Conservation (phyloP, 768 basidiomycete species). For the Gymnopilus dilepis region DNA sequence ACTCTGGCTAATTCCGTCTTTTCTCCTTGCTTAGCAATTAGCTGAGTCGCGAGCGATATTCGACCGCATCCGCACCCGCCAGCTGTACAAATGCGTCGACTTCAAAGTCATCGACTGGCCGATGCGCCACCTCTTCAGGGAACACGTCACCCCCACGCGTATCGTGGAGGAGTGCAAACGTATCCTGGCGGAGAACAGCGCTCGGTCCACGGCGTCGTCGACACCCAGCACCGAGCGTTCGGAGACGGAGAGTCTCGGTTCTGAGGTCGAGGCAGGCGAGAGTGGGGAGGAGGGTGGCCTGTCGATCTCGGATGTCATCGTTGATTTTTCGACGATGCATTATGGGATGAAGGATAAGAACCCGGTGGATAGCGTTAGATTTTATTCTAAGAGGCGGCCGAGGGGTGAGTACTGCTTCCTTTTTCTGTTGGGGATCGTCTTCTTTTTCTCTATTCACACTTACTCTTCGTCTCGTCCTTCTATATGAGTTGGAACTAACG, state of each 20-base stretch:
- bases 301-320: conserved; percentile 57
- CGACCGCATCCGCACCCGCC: conserved; percentile 61
- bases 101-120: conserved; percentile 57
- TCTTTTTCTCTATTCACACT: neutral
- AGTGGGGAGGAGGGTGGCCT: conserved; percentile 25
- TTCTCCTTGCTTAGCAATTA: conserved; percentile 55
- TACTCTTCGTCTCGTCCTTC: neutral
- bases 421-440: neutral
- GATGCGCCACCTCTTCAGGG: conserved; percentile 37
- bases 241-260: neutral
- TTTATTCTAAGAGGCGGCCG: conserved; percentile 72
- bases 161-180: conserved; percentile 43
- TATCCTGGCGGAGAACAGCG: neutral
- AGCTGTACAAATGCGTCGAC: conserved; percentile 76
- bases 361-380: conserved; percentile 71
- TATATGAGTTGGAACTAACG: neutral
- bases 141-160: conserved; percentile 43
- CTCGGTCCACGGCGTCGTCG: conserved; percentile 7
- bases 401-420: conserved; percentile 46
- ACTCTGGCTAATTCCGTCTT: neutral
- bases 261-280: neutral
- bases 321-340: conserved; percentile 70
- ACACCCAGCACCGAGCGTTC: neutral
- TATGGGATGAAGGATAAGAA: conserved; percentile 77
- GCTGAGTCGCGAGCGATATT: conserved; percentile 63